Percentiles rank a stretch among this genome's conserved stretches.
Evolutionary conservation across 2,329 filamentous ascomycete species (phyloP).

Genomic region (Daldinia eschscholtzii): DNA sequence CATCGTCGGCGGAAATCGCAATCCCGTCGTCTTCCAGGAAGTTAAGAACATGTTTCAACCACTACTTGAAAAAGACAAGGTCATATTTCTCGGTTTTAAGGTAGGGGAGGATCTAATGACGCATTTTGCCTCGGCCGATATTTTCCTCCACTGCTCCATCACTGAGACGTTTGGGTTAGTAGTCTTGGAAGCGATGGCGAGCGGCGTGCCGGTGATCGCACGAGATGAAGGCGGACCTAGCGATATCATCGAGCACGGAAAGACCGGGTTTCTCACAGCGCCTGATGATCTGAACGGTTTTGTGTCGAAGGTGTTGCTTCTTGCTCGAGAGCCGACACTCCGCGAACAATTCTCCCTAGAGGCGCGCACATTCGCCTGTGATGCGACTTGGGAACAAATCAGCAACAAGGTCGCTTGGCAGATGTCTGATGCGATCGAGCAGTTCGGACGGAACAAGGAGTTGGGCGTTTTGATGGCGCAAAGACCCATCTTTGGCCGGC

Average conservation of each 20-base stretch:
- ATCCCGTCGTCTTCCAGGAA: conserved; percentile 70
- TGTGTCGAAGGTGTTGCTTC: conserved; percentile 63
- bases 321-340: conserved; percentile 61
- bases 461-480: conserved; percentile 39
- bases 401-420: conserved; percentile 77
- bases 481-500: conserved; percentile 60
- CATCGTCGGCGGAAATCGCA: conserved; percentile 77
- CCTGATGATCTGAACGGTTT: conserved; percentile 72
- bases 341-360: conserved; percentile 60
- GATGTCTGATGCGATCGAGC: conserved; percentile 67
- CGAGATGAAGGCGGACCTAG: conserved; percentile 77
- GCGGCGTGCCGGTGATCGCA: conserved; percentile 76
- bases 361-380: conserved; percentile 68
- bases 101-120: conserved; percentile 70
- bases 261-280: conserved; percentile 71
- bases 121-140: conserved; percentile 75
- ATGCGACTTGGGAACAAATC: conserved; percentile 78
- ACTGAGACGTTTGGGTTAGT: conserved; percentile 80
- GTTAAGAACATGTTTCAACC: conserved; percentile 70
- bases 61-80: conserved; percentile 62
- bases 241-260: conserved; percentile 72
- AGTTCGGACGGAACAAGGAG: conserved; percentile 55
- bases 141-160: conserved; percentile 79
- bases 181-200: conserved; percentile 78
- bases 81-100: conserved; percentile 76